phyloP scores from a whole-genome alignment of 192 early-diverging fungal genomes.

The Jimgerdemannia lactiflua region DNA sequence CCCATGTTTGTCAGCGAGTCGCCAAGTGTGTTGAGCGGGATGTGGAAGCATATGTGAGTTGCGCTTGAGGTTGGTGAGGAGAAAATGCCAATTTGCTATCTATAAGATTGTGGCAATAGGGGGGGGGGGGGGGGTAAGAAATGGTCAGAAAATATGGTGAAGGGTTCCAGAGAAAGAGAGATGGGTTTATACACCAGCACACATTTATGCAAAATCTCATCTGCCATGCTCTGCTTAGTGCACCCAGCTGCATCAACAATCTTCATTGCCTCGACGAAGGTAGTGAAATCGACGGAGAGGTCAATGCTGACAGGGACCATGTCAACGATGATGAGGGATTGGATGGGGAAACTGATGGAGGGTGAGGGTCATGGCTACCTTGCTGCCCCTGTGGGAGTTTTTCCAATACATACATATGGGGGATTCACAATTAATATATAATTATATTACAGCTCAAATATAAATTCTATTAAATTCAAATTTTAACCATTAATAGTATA shows the following conservation, averaged over 20 bases:
- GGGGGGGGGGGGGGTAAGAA: not conserved
- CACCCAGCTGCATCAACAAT: constrained; percentile 49
- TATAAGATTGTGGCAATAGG: not conserved
- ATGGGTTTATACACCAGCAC: constrained; percentile 24
- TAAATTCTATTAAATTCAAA: too few species aligned
- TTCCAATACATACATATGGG: not conserved
- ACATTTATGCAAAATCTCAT: constrained; percentile 47
- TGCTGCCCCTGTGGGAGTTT: constrained; percentile 82
- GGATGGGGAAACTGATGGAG: constrained; percentile 46
- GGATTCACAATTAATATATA: too few species aligned
- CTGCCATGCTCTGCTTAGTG: constrained; percentile 56
- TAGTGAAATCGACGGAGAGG: constrained; percentile 51
- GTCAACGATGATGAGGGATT: constrained; percentile 66
- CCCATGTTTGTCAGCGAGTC: constrained; percentile 50
- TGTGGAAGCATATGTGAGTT: constrained; percentile 46
- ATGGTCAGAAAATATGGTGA: not conserved
- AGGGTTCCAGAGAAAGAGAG: constrained; percentile 16
- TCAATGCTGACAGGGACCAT: constrained; percentile 54
- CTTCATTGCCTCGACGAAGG: constrained; percentile 54
- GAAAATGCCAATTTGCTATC: constrained; percentile 68
- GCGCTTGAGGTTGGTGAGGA: constrained; percentile 89
- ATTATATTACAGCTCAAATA: too few species aligned
- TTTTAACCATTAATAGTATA: too few species aligned
- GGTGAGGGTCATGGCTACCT: constrained; percentile 70
- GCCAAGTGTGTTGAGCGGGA: constrained; percentile 72